These are phyloP conservation scores for Aspergillus steynii DNA, from an alignment of 495 filamentous ascomycete genomes.

Conservation along the genomic window DNA sequence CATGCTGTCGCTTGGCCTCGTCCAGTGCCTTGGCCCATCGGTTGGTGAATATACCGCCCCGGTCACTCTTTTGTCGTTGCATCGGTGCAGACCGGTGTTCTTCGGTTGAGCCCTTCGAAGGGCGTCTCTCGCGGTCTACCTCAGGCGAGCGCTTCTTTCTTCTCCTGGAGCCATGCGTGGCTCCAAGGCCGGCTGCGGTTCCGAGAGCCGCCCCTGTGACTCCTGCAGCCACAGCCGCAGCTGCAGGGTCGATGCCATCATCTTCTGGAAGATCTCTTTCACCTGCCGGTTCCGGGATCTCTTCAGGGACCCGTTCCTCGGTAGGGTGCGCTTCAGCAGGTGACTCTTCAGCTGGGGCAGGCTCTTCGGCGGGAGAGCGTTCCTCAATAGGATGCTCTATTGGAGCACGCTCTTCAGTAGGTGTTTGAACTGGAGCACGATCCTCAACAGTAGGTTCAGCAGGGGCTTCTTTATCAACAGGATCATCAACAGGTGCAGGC, in stretches of 20 bases:
- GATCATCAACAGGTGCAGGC: slow-evolving; percentile 1
- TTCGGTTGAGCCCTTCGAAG: slow-evolving; percentile 41
- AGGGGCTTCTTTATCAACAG: slow-evolving; percentile 13
- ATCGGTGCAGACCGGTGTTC: slow-evolving; percentile 28
- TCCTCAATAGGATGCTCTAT: slow-evolving; percentile 13
- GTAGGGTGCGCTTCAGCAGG: slow-evolving; percentile 14
- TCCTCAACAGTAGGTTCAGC: slow-evolving; percentile 12
- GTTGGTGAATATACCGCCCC: slow-evolving; percentile 33
- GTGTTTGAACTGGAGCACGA: background rate
- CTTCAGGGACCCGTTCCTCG: slow-evolving; percentile 4
- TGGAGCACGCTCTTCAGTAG: slow-evolving; percentile 5
- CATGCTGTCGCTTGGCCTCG: slow-evolving; percentile 40
- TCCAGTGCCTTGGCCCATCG: slow-evolving; percentile 44
- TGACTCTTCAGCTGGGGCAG: slow-evolving; percentile 15
- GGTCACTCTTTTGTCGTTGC: slow-evolving; percentile 39
- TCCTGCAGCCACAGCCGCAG: slow-evolving; percentile 11
- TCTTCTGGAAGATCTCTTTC: slow-evolving; percentile 14
- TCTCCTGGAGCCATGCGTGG: slow-evolving; percentile 22
- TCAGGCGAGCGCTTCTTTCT: slow-evolving; percentile 33
- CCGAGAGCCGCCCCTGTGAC: slow-evolving; percentile 15
- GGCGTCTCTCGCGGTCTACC: slow-evolving; percentile 32
- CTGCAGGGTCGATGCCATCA: slow-evolving; percentile 2
- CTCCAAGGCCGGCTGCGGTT: slow-evolving; percentile 17
- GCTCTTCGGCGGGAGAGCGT: slow-evolving; percentile 8
- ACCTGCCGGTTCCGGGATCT: slow-evolving; percentile 6